phyloP scores from a whole-genome alignment of 371 early-diverging fungal genomes.

The Apophysomyces elegans region DNA sequence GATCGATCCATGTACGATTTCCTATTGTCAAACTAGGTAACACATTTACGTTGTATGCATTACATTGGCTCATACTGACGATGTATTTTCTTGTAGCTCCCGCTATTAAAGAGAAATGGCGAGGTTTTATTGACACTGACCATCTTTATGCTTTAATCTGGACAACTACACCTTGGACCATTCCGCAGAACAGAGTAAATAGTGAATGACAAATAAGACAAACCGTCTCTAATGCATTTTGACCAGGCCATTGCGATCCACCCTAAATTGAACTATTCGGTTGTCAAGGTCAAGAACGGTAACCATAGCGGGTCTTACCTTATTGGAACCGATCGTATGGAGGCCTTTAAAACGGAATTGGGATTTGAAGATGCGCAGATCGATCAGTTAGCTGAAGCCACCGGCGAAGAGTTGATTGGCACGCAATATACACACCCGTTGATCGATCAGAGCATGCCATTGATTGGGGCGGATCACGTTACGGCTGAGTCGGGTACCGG shows the following conservation, averaged over 20 bases:
- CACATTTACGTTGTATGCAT: constrained; percentile 14
- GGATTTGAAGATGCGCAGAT: constrained; percentile 12
- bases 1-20: constrained; percentile 76
- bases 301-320: constrained; percentile 42
- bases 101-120: constrained; percentile 29
- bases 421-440: constrained; percentile 78
- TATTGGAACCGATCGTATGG: constrained; percentile 52
- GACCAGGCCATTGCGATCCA: constrained; percentile 77
- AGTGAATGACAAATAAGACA: not conserved
- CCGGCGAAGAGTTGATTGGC: constrained; percentile 69
- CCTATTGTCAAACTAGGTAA: constrained; percentile 46
- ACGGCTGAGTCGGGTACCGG: constrained; percentile 87
- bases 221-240: not conserved
- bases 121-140: constrained; percentile 3
- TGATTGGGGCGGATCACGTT: constrained; percentile 80
- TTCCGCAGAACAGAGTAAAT: constrained; percentile 81
- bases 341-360: constrained; percentile 35
- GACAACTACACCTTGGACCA: constrained; percentile 98
- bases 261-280: constrained; percentile 71
- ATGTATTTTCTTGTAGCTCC: constrained; percentile 12
- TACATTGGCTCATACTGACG: not conserved
- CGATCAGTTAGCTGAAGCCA: constrained; percentile 27
- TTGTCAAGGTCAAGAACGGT: constrained; percentile 44
- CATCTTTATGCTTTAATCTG: constrained; percentile 74
- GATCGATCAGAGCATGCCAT: constrained; percentile 38